Percentiles rank a stretch among this genome's conserved stretches.
Evolutionary conservation across 2,329 filamentous ascomycete species (phyloP).

Genomic region (Golovinomyces cichoracearum): DNA sequence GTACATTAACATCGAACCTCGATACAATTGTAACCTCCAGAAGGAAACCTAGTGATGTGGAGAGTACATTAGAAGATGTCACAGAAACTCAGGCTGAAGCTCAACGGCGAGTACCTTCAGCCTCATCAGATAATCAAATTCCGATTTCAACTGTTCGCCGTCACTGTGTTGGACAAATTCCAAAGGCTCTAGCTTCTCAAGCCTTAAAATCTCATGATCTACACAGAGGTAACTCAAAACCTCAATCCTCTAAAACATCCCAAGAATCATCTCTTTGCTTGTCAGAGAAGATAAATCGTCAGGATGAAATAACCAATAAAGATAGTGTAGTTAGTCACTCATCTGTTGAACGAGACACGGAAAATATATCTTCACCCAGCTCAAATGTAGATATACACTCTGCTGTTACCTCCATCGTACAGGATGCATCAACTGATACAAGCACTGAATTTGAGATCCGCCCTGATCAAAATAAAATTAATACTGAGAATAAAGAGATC

Average conservation of each 20-base stretch:
- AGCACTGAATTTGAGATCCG: conserved; percentile 45
- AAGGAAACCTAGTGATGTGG: too few species aligned
- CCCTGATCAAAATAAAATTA: conserved; percentile 22
- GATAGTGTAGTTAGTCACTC: not conserved
- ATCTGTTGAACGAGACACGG: not conserved
- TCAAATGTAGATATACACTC: conserved; percentile 47
- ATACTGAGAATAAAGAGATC: conserved; percentile 22
- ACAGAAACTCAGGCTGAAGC: too few species aligned
- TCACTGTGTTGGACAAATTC: not conserved
- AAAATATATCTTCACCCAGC: conserved; percentile 17
- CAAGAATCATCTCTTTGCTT: not conserved
- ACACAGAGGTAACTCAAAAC: not conserved
- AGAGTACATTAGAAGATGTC: too few species aligned
- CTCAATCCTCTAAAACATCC: not conserved
- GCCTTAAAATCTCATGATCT: not conserved
- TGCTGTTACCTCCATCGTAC: conserved; percentile 42
- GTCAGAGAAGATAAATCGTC: not conserved
- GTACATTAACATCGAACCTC: too few species aligned
- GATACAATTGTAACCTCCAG: too few species aligned
- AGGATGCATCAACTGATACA: conserved; percentile 44
- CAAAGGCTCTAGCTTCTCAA: not conserved
- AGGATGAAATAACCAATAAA: not conserved
- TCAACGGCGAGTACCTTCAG: too few species aligned
- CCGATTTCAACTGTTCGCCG: too few species aligned
- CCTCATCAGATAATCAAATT: too few species aligned